Base-by-base conservation (phyloP, 192 early-diverging fungal genomes). In the Martensiomyces pterosporus region DNA sequence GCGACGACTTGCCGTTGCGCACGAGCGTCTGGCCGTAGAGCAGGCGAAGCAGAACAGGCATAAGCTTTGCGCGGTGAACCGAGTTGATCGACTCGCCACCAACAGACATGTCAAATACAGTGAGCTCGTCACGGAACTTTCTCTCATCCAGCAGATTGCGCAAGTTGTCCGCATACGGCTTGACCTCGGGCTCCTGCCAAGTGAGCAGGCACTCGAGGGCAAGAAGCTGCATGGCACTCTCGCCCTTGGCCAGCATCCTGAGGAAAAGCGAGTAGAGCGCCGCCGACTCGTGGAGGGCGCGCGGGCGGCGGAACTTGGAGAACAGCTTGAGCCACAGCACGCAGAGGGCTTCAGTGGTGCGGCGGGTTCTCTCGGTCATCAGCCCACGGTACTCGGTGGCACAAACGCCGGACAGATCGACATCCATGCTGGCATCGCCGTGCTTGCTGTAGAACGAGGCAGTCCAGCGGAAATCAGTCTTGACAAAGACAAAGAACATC, bases 1-100 rank as follows among this genome's bases (percentile, higher is more conserved):
- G 72, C 22, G 87, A 81, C 4, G 71, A 51, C 61, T 89, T 90
- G 19, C 89, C 89, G n/a, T 67, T 77, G 37, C 88, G 76, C 40
- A 77, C 79, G 43, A 94, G 83, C 47, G 93, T 77, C 59, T 93
- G 93, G 15, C 97, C 97, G 54, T 91, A 94, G 9, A 99, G 75
- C 16, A 99, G 55, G 15, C 92, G 84, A 43, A 88, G 73, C 6
- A 94, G 55, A 16, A 92, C 64, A 3, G 85, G 80, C 76, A 94
- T 80, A 13, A 93, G 49, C 15, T 80, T 79, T 14, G 75, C 73
- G 24, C 87, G 82, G 58, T 94, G 83, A 32, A 77, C 60, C 4
- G 69, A 53, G 47, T 87, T 81, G 41, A 92, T 78, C 0, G 75
- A 71, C 4, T 60, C 64, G 49, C 78, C 81, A 12, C 79, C 68